A percentile compares a stretch with the other conserved stretches of the same genome.
phyloP scores from a whole-genome alignment of 2,329 filamentous ascomycete genomes.

The Neofusicoccum ribis region DNA sequence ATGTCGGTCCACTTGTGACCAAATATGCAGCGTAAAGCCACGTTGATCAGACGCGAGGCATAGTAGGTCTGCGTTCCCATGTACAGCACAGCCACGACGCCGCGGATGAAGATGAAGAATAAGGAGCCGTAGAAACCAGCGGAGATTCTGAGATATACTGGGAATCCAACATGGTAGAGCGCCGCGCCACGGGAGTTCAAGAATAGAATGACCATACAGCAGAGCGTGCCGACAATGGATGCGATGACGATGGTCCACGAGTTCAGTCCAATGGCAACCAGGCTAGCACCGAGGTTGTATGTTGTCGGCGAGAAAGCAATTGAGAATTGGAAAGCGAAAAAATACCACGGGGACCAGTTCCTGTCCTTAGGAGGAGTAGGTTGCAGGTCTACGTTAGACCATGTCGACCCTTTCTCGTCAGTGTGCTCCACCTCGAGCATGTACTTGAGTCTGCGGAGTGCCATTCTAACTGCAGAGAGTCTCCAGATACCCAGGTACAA shows the following conservation, averaged over 20 bases:
- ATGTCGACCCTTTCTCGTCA: conserved; percentile 17
- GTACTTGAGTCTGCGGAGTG: background rate
- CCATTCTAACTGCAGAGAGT: background rate
- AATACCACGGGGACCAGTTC: conserved; percentile 28
- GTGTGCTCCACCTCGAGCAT: background rate
- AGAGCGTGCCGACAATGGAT: conserved; percentile 31
- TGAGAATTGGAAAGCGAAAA: conserved; percentile 36
- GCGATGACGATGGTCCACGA: conserved; percentile 38
- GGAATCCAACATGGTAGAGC: conserved; percentile 40
- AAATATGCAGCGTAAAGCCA: conserved; percentile 33
- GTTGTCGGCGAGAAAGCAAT: conserved; percentile 37
- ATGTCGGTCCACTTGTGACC: conserved; percentile 39
- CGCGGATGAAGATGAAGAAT: background rate
- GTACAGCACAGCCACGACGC: background rate
- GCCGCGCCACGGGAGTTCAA: conserved; percentile 38
- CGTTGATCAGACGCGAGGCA: conserved; percentile 27
- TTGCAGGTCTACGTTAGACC: conserved; percentile 28
- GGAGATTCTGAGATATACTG: conserved; percentile 36
- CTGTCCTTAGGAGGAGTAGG: conserved; percentile 25
- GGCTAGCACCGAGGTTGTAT: conserved; percentile 34
- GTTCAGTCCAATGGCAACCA: conserved; percentile 34
- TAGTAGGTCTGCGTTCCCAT: conserved; percentile 21
- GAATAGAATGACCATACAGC: conserved; percentile 36
- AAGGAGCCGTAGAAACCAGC: conserved; percentile 25
- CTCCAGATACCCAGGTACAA: background rate